These are phyloP conservation scores for Botryotinia calthae DNA, from an alignment of 2,329 filamentous ascomycete species.

Conservation along the genomic window DNA sequence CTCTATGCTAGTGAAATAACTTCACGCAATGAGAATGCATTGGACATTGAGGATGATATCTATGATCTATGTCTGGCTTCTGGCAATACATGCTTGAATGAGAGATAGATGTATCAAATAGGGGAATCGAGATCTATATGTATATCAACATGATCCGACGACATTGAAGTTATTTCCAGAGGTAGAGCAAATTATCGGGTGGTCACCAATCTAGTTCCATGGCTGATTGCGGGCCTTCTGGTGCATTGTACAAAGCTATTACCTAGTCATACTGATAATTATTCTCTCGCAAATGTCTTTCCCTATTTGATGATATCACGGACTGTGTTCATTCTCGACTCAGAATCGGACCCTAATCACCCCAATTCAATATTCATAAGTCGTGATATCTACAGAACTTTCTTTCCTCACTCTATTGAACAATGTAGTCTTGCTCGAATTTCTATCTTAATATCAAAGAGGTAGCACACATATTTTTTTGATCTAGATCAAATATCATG, in stretches of 20 bases:
- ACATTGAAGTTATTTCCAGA: background rate
- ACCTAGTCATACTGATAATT: background rate
- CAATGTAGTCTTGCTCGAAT: rapidly evolving
- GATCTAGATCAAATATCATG: background rate
- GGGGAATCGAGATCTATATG: background rate
- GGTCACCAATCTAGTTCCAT: background rate
- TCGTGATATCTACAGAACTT: background rate
- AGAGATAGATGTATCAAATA: background rate
- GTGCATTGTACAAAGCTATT: background rate
- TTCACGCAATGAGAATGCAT: background rate
- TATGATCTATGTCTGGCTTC: background rate
- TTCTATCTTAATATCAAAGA: background rate
- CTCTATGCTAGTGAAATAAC: background rate
- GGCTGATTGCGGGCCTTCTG: background rate
- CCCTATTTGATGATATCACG: background rate
- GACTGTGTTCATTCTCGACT: background rate
- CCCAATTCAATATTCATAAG: background rate
- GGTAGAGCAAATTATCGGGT: background rate
- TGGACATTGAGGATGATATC: background rate
- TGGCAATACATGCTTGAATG: background rate
- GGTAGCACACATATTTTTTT: background rate
- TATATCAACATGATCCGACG: background rate
- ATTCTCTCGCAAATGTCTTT: rapidly evolving
- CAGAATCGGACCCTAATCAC: background rate
- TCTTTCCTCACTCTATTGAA: background rate